Evolutionary conservation across 345 rosid species (phyloP), one percentile per base, ranked within the genome.

Genomic region (Hevea brasiliensis): DNA sequence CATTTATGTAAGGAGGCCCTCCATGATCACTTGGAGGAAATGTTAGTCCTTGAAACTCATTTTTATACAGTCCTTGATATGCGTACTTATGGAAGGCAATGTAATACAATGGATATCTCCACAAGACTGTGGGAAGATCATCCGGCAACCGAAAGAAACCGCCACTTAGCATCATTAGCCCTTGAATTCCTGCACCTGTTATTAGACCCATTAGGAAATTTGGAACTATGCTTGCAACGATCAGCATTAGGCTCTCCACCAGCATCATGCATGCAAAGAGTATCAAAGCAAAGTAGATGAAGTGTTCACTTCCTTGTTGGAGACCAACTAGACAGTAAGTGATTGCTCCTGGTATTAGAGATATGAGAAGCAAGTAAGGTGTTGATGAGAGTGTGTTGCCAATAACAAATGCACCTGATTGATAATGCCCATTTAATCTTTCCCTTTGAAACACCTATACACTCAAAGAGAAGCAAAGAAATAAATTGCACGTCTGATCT

Each of bases 241-340:
- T 74, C 85, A 87, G 84, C 93, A 89, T 85, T 8, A 89, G 65
- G 78, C 90, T 78, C 76, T 87, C 93, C 0, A 87, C 87, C 42
- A 87, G 40, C 79, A 85, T 70, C 85, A 89, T 75, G 63, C 87
- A 81, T 3, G 81, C 77, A 12, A 84, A 85, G 45, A 87, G 45
- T 13, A 40, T 8, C 0, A 59, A 2, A 0, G 72, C 45, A 20
- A 85, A 89, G 82, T 78, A 89, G 5, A 60, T 8, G 70, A 85
- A 87, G 65, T 73, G 83, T 24, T 48, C 50, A 29, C 24, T 60
- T 21, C 67, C 61, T 32, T 35, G 17, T 26, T 84, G 88, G 32
- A 89, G 89, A 23, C 88, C 88, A 0, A 68, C 75, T 0, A 80
- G 76, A 51, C 44, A 78, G 71, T 84, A 87, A 0, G 82, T 68